phyloP scores from a whole-genome alignment of 495 filamentous ascomycete species.

The Parathielavia appendiculata region DNA sequence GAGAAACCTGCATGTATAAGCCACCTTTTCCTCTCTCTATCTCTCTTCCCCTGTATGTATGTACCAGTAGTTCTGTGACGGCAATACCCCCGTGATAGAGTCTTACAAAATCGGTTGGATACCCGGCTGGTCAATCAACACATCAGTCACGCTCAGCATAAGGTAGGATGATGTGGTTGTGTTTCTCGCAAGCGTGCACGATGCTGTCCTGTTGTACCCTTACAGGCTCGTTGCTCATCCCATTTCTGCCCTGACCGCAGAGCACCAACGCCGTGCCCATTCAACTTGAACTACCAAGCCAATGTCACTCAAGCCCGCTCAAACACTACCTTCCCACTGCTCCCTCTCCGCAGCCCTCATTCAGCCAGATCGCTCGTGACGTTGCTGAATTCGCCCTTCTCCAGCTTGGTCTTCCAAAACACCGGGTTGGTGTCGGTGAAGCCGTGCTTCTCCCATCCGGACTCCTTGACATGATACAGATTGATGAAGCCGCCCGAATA shows the following conservation, averaged over 20 bases:
- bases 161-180: background rate
- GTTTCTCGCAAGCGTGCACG: background rate
- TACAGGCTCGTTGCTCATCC: constrained; percentile 5
- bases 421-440: constrained; percentile 94
- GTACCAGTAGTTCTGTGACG: background rate
- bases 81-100: background rate
- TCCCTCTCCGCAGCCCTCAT: constrained; percentile 7
- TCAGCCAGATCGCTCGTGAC: constrained; percentile 73
- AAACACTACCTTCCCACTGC: constrained; percentile 6
- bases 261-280: background rate
- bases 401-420: constrained; percentile 98
- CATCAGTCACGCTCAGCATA: background rate
- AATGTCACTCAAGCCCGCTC: background rate
- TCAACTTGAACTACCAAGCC: constrained; percentile 1
- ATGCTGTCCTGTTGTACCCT: constrained; percentile 13
- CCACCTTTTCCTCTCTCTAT: too few species aligned
- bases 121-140: background rate
- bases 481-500: constrained; percentile 99
- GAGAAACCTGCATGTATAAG: background rate
- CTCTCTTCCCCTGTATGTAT: background rate
- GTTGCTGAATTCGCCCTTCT: constrained; percentile 97
- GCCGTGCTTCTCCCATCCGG: constrained; percentile 96
- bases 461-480: constrained; percentile 96
- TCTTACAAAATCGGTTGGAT: background rate
- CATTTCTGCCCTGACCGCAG: background rate